Evolutionary conservation across 768 basidiomycete genomes (phyloP).

Genomic region (Lentinula lateritia): DNA sequence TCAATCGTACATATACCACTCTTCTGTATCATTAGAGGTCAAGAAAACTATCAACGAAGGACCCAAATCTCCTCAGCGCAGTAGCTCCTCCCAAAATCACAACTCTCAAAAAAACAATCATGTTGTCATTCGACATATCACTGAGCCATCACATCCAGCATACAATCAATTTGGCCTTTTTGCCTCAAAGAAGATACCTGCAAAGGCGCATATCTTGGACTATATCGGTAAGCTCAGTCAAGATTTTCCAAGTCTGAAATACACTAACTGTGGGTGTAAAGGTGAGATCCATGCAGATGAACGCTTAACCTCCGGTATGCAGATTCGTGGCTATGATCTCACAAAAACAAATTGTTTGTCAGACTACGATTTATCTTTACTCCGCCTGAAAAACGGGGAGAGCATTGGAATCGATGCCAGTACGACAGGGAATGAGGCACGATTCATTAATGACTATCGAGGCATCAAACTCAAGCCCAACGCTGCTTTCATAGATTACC

Average conservation of each 20-base stretch:
- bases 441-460: conserved; percentile 90
- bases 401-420: conserved; percentile 78
- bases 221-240: conserved; percentile 40
- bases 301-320: conserved; percentile 48
- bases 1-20: conserved; percentile 44
- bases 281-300: conserved; percentile 82
- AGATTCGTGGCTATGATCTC: not conserved
- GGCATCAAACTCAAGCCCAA: conserved; percentile 69
- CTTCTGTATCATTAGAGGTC: conserved; percentile 44
- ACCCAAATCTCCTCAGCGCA: not conserved
- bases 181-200: conserved; percentile 63
- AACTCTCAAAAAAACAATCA: conserved; percentile 18
- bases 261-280: conserved; percentile 9
- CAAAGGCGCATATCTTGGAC: conserved; percentile 65
- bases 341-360: not conserved
- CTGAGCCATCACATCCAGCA: conserved; percentile 63
- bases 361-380: conserved; percentile 83
- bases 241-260: not conserved
- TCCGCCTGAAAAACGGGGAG: conserved; percentile 47
- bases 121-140: conserved; percentile 55
- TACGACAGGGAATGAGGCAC: conserved; percentile 74
- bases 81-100: conserved; percentile 14
- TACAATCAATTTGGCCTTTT: conserved; percentile 78
- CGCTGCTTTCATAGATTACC: conserved; percentile 58
- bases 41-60: conserved; percentile 28